Conservation (phyloP, 2,329 filamentous ascomycete species). For the Cadophora gregata region DNA sequence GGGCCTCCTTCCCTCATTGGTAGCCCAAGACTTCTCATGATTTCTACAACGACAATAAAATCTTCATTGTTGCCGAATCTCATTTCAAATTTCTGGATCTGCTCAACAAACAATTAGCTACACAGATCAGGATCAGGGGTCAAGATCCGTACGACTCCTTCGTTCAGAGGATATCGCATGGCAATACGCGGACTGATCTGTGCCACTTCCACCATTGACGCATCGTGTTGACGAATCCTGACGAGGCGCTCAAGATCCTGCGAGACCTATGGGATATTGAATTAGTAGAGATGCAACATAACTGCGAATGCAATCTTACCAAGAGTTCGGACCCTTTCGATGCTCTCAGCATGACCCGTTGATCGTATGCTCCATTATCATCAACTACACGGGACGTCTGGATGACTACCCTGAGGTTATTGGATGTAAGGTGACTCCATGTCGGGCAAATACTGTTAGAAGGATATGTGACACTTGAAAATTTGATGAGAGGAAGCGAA, state of each 20-base stretch:
- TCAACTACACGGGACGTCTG: conserved; percentile 33
- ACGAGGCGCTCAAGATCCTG: conserved; percentile 41
- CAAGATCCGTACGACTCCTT: conserved; percentile 34
- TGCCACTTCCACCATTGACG: conserved; percentile 42
- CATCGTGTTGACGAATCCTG: conserved; percentile 28
- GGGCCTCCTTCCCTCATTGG: conserved; percentile 20
- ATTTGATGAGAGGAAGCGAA: conserved; percentile 41
- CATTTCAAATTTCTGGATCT: conserved; percentile 53
- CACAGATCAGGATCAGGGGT: background rate
- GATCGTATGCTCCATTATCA: conserved; percentile 32
- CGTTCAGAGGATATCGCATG: conserved; percentile 44
- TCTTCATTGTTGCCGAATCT: conserved; percentile 49
- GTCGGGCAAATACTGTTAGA: conserved; percentile 32
- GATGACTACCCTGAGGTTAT: conserved; percentile 40
- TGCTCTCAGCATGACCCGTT: conserved; percentile 46
- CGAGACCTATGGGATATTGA: conserved; percentile 37
- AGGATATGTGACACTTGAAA: conserved; percentile 40
- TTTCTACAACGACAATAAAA: conserved; percentile 40
- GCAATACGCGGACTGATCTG: conserved; percentile 45
- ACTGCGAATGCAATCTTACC: conserved; percentile 42
- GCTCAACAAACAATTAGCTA: conserved; percentile 7
- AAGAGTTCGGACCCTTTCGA: conserved; percentile 49
- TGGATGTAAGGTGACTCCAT: conserved; percentile 41
- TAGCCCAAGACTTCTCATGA: conserved; percentile 45
- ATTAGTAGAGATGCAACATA: conserved; percentile 9